Conservation (phyloP, 768 basidiomycete species). For the Lyophyllum shimeji region DNA sequence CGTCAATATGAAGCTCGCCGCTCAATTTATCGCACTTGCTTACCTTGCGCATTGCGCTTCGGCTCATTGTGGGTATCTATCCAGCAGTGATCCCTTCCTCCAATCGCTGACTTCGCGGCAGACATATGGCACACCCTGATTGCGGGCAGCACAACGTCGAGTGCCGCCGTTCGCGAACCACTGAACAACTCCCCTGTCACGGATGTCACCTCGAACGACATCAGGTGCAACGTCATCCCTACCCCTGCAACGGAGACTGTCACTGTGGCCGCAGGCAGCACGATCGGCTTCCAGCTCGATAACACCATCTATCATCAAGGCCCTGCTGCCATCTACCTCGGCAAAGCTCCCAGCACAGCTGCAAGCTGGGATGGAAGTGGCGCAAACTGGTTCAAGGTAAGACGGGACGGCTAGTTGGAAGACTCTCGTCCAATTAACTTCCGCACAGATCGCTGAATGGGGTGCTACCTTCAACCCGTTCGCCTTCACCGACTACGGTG, state of each 20-base stretch:
- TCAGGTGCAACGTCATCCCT: slow-evolving; percentile 24
- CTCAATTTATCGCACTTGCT: neutral
- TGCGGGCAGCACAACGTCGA: slow-evolving; percentile 10
- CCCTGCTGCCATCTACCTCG: slow-evolving; percentile 33
- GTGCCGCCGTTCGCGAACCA: slow-evolving; percentile 15
- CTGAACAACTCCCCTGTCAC: slow-evolving; percentile 16
- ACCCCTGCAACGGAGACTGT: slow-evolving; percentile 23
- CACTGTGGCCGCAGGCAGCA: slow-evolving; percentile 23
- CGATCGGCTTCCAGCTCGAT: slow-evolving; percentile 27
- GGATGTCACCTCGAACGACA: slow-evolving; percentile 17
- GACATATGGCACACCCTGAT: slow-evolving; percentile 18
- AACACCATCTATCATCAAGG: slow-evolving; percentile 28
- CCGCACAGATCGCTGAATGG: slow-evolving; percentile 23
- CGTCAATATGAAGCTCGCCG: neutral
- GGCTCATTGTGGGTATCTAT: slow-evolving; percentile 9
- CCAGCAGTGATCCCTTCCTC: neutral
- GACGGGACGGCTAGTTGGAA: neutral
- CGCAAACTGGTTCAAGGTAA: slow-evolving; percentile 42
- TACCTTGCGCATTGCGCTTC: slow-evolving; percentile 9
- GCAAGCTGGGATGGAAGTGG: slow-evolving; percentile 36
- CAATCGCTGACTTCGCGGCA: neutral
- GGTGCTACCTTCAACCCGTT: slow-evolving; percentile 23
- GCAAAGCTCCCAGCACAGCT: slow-evolving; percentile 34
- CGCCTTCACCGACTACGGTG: slow-evolving; percentile 19
- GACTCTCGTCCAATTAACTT: neutral